Percentiles rank a stretch among this genome's conserved stretches.
phyloP scores from a whole-genome alignment of 108 stramenopile genomes.

The Schizochytrium sp. region DNA sequence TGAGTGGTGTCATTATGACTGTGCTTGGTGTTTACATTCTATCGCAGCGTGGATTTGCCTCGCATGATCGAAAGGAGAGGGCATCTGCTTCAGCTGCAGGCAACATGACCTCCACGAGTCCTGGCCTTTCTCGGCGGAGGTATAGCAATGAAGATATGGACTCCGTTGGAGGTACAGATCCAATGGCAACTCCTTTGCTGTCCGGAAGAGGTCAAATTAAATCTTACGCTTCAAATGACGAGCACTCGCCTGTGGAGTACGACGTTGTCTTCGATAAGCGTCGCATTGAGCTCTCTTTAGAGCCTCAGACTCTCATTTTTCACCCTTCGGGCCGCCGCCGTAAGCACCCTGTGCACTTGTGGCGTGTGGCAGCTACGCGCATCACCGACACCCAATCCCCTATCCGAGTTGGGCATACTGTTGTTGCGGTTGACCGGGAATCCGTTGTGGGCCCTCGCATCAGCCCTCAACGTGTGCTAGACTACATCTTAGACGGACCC shows the following conservation, averaged over 20 bases:
- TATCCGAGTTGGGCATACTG: background rate
- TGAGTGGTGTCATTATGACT: background rate
- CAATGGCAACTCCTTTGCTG: background rate
- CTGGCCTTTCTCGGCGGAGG: background rate
- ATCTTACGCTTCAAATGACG: constrained; percentile 7
- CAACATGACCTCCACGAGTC: background rate
- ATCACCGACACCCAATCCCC: background rate
- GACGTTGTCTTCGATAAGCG: constrained; percentile 22
- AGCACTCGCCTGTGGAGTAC: constrained; percentile 25
- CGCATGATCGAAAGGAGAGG: background rate
- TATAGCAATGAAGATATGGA: background rate
- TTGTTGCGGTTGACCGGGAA: background rate
- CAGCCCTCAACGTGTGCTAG: background rate
- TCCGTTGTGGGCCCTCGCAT: constrained; percentile 22
- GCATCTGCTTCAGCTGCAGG: background rate
- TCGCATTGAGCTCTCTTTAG: background rate
- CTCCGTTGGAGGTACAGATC: constrained; percentile 5
- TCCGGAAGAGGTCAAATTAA: background rate
- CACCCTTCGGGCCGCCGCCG: background rate
- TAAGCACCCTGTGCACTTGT: background rate
- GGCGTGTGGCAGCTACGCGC: constrained; percentile 8
- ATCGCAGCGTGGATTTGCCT: constrained; percentile 46
- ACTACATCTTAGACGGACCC: background rate
- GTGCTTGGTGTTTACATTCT: constrained; percentile 44
- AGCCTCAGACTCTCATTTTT: background rate